Evolutionary conservation across 257 asterid genomes (phyloP).

Genomic region (Gentiana dahurica): DNA sequence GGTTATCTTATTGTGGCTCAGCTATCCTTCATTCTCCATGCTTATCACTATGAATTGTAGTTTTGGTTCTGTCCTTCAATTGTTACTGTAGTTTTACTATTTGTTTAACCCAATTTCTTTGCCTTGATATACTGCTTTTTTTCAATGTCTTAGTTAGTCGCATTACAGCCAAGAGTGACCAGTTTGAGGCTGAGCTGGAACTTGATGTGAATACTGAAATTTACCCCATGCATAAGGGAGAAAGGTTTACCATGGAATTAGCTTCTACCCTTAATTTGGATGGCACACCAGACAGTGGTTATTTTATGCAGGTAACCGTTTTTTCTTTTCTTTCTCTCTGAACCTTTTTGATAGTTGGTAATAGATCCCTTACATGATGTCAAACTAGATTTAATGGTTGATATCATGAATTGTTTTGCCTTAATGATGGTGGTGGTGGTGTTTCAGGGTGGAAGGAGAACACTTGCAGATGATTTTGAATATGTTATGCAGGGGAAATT

Average conservation of each 20-base stretch:
- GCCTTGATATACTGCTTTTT: neutral
- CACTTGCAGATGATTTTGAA: conserved; percentile 82
- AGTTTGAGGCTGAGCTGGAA: conserved; percentile 70
- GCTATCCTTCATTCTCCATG: neutral
- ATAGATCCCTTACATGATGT: no score
- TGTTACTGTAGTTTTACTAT: no score
- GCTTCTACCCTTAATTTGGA: conserved; percentile 92
- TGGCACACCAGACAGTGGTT: conserved; percentile 89
- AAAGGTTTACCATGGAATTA: conserved; percentile 79
- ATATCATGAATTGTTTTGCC: conserved; percentile 1
- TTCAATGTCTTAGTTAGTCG: conserved; percentile 40
- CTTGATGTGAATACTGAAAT: conserved; percentile 72
- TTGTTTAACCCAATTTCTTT: no score
- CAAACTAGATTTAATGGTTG: neutral
- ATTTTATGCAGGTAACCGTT: conserved; percentile 54
- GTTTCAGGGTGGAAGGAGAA: conserved; percentile 59
- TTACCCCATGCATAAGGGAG: conserved; percentile 64
- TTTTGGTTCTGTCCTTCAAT: neutral
- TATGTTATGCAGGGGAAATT: conserved; percentile 93
- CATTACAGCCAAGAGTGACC: conserved; percentile 75
- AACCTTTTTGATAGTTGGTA: no score
- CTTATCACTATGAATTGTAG: neutral
- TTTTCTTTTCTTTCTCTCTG: neutral
- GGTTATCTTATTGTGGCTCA: no score
- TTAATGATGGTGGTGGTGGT: neutral